Conservation (phyloP, 108 stramenopile species). For the Cafeteria roenbergensis region DNA sequence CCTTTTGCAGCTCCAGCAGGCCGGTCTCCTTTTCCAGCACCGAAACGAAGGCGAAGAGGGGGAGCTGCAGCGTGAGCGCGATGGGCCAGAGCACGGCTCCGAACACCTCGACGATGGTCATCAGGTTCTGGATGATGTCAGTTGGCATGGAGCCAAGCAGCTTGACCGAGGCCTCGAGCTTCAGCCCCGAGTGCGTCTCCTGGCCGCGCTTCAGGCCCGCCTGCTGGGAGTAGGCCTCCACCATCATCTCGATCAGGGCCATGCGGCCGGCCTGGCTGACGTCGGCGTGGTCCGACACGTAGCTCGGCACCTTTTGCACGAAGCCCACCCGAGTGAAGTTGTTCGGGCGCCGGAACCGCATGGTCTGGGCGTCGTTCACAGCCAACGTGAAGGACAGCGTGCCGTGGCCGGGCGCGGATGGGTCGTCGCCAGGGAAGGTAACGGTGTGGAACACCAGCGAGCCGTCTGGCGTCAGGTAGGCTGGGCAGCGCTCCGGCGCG, state of each 20-base stretch:
- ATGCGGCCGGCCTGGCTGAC: background rate
- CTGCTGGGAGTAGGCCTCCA: background rate
- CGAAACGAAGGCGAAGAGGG: background rate
- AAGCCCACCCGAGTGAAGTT: conserved; percentile 7
- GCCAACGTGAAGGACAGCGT: background rate
- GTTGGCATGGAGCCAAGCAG: background rate
- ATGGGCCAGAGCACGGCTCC: conserved; percentile 4
- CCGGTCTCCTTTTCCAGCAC: background rate
- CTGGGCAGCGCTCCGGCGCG: background rate
- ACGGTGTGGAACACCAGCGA: background rate
- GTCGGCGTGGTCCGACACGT: background rate
- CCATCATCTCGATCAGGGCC: background rate
- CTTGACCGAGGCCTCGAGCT: too few species aligned
- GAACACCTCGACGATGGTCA: conserved; percentile 1
- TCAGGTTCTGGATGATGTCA: too few species aligned
- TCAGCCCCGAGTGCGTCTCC: background rate
- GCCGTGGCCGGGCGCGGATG: too few species aligned
- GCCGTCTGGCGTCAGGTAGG: conserved; percentile 3
- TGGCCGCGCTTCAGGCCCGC: background rate
- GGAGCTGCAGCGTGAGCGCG: conserved; percentile 9
- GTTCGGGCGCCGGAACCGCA: background rate
- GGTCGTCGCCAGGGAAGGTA: too few species aligned
- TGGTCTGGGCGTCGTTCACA: conserved; percentile 4
- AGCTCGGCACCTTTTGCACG: background rate
- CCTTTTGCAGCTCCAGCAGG: conserved; percentile 4